Evolutionary conservation across 2,329 filamentous ascomycete species (phyloP), one percentile per base, ranked within the genome.

Genomic region (Dactylellina drechsleri): DNA sequence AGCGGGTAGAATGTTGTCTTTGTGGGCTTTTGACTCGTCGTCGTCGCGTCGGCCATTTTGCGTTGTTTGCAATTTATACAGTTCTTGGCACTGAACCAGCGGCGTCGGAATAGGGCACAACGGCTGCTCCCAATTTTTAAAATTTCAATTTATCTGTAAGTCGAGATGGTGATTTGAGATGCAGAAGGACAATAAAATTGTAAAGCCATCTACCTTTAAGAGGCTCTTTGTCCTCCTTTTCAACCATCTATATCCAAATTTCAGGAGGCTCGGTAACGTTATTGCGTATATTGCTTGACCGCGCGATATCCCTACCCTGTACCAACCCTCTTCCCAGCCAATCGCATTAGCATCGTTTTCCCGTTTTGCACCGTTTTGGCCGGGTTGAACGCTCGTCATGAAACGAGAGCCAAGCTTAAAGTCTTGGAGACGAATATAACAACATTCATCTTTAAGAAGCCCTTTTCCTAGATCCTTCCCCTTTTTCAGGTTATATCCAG

Each of bases 221-320:
- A 23, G 16, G 31, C 43, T 40, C 6, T 18, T 68, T 12, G 13
- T 52, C 15, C 61, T 74, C 53, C 45, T 67, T 74, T 74, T 62
- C n/a, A 66, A 40, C 2, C 23, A 41, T 31, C 40, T 31, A 10
- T 16, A 43, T 28, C 16, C 45, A 59, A 66, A 74, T 67, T 74
- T 61, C 70, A 74, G 62, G 70, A 67, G 56, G 26, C 31, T 64
- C 31, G 45, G 54, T 74, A 74, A 74, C 70, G 70, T 74, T 74
- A 74, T 74, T 41, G 45, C 53, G 1, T 26, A 16, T 74, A 74
- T 74, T 41, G 45, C 53, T 5, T 26, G n/a, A 66, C 16, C 23
- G 26, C n/a, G 40, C 28, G 58, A 53, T 26, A 54, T 73, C 28
- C 6, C 7, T 53, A 20, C 56, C 62, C 45, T 40, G 61, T 40